phyloP scores from a whole-genome alignment of 306 rosid species.

The Trifolium dubium region DNA sequence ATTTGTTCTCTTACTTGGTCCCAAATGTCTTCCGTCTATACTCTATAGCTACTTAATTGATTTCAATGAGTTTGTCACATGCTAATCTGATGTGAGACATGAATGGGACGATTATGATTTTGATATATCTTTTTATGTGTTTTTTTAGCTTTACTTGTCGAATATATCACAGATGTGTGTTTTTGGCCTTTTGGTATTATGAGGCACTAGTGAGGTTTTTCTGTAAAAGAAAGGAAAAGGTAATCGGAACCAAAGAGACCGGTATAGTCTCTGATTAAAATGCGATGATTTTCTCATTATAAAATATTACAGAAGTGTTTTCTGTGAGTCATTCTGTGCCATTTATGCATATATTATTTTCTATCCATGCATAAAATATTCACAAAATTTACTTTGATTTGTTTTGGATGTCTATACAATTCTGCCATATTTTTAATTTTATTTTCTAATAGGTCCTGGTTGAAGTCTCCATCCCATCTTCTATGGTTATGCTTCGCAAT shows the following conservation, averaged over 20 bases:
- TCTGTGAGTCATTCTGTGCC: background rate
- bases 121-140: background rate
- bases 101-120: constrained; percentile 11
- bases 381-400: constrained; percentile 10
- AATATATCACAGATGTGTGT: constrained; percentile 7
- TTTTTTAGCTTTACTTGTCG: background rate
- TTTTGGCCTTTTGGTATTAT: background rate
- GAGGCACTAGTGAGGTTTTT: constrained; percentile 17
- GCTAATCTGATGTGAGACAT: background rate
- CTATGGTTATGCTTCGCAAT: constrained; percentile 77
- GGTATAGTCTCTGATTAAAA: constrained; percentile 8
- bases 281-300: constrained; percentile 11
- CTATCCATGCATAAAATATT: constrained; percentile 22
- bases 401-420: constrained; percentile 22
- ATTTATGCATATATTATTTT: constrained; percentile 18
- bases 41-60: background rate
- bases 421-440: constrained; percentile 33
- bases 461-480: constrained; percentile 79
- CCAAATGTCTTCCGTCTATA: background rate
- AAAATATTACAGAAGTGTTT: constrained; percentile 25
- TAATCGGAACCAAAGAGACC: background rate
- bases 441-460: constrained; percentile 63
- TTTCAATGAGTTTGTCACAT: background rate
- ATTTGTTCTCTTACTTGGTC: constrained; percentile 6
- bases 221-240: background rate